Evolutionary conservation across 2,329 filamentous ascomycete species (phyloP), one percentile per base, ranked within the genome.

Genomic region (Colletotrichum sp.): DNA sequence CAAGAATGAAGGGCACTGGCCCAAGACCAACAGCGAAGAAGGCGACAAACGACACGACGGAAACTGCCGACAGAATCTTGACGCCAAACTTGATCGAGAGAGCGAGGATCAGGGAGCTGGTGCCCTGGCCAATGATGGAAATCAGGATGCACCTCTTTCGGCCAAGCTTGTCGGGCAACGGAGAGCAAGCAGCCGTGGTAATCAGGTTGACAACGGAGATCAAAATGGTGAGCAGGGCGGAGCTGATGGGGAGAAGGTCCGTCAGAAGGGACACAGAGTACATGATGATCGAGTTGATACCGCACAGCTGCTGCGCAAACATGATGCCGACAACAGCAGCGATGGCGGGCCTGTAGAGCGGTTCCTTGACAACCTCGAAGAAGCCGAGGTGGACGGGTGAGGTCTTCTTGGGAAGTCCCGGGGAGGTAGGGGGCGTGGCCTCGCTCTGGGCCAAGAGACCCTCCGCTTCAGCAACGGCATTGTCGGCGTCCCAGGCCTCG

Each of bases 221-320:
- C 69, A 94, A 85, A 74, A 98, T 96, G 69, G 96, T 98, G 66
- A 99, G 89, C 2, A 97, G 85, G 0, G 93, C 93, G 0, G 96
- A 96, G 75, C 92, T 95, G 61, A 95, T 91, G 5, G 95, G 93
- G 0, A 99, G 90, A 3, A 98, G 89, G 76, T 92, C 92, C 36
- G 93, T 91, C 16, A 99, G 90, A 2, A 99, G 91, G 1, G 94
- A 95, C 8, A 98, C 97, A 3, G 96, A 98, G 84, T 99, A 99
- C 96, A 99, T 98, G 84, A 98, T 94, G 80, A 98, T 96, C 72
- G 94, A 96, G 89, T 99, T 98, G 85, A 98, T 96, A 61, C 95
- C 96, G 72, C 94, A 96, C 47, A 98, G 88, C 82, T 99, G 97
- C 82, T 98, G 97, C 1, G 94, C 93, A 72, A 96, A 89, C 96